Evolutionary conservation across 1,284 basidiomycete species (phyloP), one percentile per base, ranked within the genome.

Genomic region (Apiotrichum gracile): DNA sequence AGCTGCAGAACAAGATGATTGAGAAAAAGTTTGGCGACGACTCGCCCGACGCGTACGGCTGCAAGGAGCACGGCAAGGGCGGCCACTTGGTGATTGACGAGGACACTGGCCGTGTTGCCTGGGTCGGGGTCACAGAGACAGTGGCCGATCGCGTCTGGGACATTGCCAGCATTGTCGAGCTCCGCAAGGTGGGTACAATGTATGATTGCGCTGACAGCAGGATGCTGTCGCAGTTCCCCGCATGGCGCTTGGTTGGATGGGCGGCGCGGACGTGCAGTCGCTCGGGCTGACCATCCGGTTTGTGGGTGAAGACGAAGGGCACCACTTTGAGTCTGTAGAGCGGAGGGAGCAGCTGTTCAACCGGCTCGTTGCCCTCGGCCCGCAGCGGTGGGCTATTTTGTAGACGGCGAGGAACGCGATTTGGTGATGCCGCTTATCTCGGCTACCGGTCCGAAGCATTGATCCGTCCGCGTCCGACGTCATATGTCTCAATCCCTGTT

Each of bases 281-380:
- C 68, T 75, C 43, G 75, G 74, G 17, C 49, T 77, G 49, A 63
- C 64, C 3, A 45, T 74, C 22, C 61, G 46, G 40, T 31, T 45
- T 31, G 50, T 58, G 54, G 61, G 47, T 25, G 68, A 71, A 34
- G 64, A 66, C 1, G 69, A 65, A 45, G 68, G 4, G 16, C 50
- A 69, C 54, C 58, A 66, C 40, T 76, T 78, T 57, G 70, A 65
- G 39, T 59, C 72, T 40, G 73, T 77, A 6, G 70, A 67, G 2
- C 63, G 76, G 47, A 57, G 77, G 37, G 76, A 78, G 55, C 66
- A 74, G 59, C 59, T 78, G 52, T 77, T 78, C 49, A 66, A 71
- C 16, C 62, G 77, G 17, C 55, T 77, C 51, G 53, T 78, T 43
- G 69, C 68, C 47, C 75, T 77, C 65, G 72, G 72, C 9, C 57